Conservation (phyloP, 768 basidiomycete genomes). For the Tricholoma furcatifolium region DNA sequence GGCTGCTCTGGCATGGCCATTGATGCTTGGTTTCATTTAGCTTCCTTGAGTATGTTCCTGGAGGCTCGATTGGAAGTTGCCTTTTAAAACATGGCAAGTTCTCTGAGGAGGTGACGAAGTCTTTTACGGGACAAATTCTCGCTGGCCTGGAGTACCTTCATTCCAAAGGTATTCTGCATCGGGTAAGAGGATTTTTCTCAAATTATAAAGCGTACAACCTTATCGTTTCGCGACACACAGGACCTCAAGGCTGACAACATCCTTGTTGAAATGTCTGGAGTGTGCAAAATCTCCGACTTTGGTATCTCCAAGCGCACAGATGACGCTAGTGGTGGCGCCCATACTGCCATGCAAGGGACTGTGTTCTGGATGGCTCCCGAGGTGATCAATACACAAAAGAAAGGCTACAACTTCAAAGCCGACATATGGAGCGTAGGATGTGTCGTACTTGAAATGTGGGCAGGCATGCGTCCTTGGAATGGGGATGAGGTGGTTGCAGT, state of each 20-base stretch:
- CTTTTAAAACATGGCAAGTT: slow-evolving; percentile 92
- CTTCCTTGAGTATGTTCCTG: slow-evolving; percentile 98
- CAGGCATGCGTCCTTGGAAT: slow-evolving; percentile 92
- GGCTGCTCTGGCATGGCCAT: slow-evolving; percentile 1
- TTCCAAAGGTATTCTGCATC: slow-evolving; percentile 86
- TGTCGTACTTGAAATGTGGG: slow-evolving; percentile 99
- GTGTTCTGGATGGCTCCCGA: slow-evolving; percentile 99
- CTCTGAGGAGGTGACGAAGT: slow-evolving; percentile 87
- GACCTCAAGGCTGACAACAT: slow-evolving; percentile 99
- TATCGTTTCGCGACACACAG: slow-evolving; percentile 34
- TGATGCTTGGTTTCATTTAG: slow-evolving; percentile 37
- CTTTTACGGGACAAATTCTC: slow-evolving; percentile 90
- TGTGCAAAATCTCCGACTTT: slow-evolving; percentile 98
- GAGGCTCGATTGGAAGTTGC: slow-evolving; percentile 91
- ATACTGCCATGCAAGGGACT: slow-evolving; percentile 95
- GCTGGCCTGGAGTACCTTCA: slow-evolving; percentile 93
- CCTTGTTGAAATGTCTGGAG: slow-evolving; percentile 86
- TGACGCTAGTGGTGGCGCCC: slow-evolving; percentile 79
- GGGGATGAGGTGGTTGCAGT: slow-evolving; percentile 89
- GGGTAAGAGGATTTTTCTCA: slow-evolving; percentile 45
- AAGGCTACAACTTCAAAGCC: slow-evolving; percentile 94
- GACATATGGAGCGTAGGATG: slow-evolving; percentile 99
- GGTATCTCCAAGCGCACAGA: slow-evolving; percentile 97
- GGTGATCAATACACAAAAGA: slow-evolving; percentile 82
- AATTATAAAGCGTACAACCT: not conserved